Evolutionary conservation across 352 stramenopile species (phyloP).

Genomic region (Globisporangium splendens): DNA sequence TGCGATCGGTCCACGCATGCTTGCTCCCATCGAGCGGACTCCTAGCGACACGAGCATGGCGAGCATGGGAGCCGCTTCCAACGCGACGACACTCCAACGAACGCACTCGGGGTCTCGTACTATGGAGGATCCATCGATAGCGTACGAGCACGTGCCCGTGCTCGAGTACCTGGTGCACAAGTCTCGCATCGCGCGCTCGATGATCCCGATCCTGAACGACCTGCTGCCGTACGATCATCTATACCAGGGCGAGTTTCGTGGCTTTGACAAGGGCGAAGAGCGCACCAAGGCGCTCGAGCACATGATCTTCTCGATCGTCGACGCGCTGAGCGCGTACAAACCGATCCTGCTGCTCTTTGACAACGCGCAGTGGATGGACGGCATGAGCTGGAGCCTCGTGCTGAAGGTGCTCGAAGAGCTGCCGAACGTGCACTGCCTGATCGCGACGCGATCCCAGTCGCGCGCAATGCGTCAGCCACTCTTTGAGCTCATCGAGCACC

Average conservation of each 20-base stretch:
- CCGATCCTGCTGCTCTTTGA: constrained; percentile 70
- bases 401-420: constrained; percentile 52
- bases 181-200: constrained; percentile 34
- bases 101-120: background rate
- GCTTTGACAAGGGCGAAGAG: constrained; percentile 33
- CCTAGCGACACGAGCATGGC: background rate
- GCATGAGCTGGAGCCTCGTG: constrained; percentile 54
- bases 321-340: constrained; percentile 44
- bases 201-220: constrained; percentile 42
- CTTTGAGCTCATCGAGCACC: constrained; percentile 37
- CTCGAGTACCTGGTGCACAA: constrained; percentile 59
- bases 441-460: constrained; percentile 39
- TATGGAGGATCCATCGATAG: constrained; percentile 12
- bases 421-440: constrained; percentile 51
- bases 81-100: background rate
- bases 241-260: constrained; percentile 17
- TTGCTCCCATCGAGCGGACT: background rate
- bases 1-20: background rate
- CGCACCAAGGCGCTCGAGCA: constrained; percentile 42
- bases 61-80: background rate
- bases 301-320: constrained; percentile 54
- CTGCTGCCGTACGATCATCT: constrained; percentile 47
- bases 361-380: constrained; percentile 78
- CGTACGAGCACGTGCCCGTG: constrained; percentile 39
- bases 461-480: constrained; percentile 32